These are phyloP conservation scores for Nakataea oryzae DNA, from an alignment of 2,329 filamentous ascomycete species.

Conservation along the genomic window DNA sequence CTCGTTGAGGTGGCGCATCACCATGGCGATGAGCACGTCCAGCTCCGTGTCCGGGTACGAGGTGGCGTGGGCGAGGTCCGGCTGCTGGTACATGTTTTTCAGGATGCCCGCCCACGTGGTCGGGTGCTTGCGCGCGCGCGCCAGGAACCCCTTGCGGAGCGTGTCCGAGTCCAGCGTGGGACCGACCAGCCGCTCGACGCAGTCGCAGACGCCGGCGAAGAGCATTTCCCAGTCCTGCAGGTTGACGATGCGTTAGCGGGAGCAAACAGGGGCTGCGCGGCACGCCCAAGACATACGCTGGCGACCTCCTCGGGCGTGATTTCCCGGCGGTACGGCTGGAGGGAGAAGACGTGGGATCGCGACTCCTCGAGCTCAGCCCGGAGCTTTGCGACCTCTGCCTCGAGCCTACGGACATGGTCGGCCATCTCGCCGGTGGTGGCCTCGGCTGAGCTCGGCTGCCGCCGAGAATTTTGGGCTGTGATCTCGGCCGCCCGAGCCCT, in stretches of 20 bases:
- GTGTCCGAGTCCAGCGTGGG: constrained; percentile 18
- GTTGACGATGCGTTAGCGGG: not conserved
- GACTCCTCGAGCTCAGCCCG: constrained; percentile 21
- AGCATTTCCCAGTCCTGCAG: constrained; percentile 24
- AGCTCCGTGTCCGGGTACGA: constrained; percentile 25
- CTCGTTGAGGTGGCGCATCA: constrained; percentile 23
- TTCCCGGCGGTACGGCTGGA: constrained; percentile 27
- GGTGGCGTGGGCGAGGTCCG: constrained; percentile 20
- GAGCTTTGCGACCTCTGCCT: constrained; percentile 13
- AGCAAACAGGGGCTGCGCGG: not conserved
- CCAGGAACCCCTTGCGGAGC: constrained; percentile 11
- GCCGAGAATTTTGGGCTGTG: not conserved
- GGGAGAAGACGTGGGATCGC: constrained; percentile 27
- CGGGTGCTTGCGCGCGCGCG: constrained; percentile 12
- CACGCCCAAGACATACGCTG: constrained; percentile 17
- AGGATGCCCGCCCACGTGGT: constrained; percentile 16
- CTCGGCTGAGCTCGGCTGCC: not conserved
- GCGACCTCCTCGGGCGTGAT: constrained; percentile 24
- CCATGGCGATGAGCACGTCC: constrained; percentile 22
- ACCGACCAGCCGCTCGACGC: constrained; percentile 23
- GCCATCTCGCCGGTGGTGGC: not conserved
- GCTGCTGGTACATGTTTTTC: constrained; percentile 15
- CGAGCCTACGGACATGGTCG: constrained; percentile 5
- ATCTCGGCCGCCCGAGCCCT: constrained; percentile 14
- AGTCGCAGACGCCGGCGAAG: constrained; percentile 21